Evolutionary conservation across 257 asterid species (phyloP), one percentile per base, ranked within the genome.

Genomic region (Solanum pennellii): DNA sequence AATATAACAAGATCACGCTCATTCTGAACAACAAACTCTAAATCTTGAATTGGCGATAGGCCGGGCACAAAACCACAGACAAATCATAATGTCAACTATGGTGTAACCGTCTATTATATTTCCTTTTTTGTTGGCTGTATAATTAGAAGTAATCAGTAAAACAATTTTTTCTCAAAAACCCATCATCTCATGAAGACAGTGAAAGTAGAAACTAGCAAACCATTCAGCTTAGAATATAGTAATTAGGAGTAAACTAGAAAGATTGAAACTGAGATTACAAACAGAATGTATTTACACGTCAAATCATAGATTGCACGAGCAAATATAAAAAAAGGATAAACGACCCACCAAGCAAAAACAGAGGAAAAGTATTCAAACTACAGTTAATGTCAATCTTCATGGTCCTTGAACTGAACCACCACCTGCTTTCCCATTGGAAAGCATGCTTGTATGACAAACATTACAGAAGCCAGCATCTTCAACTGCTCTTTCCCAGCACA

Each of bases 231-330:
- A 25, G 2, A 16, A 49, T 49, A 52, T 77, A 23, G 39, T 37
- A 37, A 41, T 12, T 41, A 41, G 83, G 83, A 35, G 84, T 15
- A 45, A 80, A 80, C 12, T 47, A 80, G 42, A 80, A 80, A 49
- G 29, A 31, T 20, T 73, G 35, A 27, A 71, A 71, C 66, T 82
- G 80, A 29, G 14, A 41, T 59, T 66, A 49, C 85, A 87, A 84
- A 37, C 86, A 25, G 68, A 88, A 60, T 75, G 88, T 72, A 83
- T 88, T 73, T 84, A 88, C 89, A 88, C 39, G 75, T 45, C 35
- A 87, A 87, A 84, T 83, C 87, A 83, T 84, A 75, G 83, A 49
- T 71, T 83, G 89, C 59, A 23, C 39, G 75, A 87, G 44, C 35
- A 87, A 83, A 88, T 59, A 74, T 12, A 74, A 37, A 88, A 72